Conservation (phyloP, 192 early-diverging fungal genomes). For the Coemansia guatemalensis region DNA sequence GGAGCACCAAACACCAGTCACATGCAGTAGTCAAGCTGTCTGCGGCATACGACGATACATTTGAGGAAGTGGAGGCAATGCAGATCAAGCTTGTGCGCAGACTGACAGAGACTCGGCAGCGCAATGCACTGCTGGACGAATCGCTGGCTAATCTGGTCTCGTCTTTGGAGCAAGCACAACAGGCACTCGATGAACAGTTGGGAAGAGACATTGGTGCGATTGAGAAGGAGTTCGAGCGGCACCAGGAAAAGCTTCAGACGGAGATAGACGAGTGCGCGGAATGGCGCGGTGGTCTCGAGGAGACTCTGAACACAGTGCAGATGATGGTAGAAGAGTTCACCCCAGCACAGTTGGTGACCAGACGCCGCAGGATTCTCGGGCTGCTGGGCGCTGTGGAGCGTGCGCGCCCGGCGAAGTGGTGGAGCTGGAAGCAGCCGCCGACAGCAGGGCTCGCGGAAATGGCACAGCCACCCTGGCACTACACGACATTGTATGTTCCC, state of each 20-base stretch:
- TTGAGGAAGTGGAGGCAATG: conserved; percentile 37
- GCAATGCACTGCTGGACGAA: conserved; percentile 19
- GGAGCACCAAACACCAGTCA: background rate
- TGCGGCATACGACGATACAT: conserved; percentile 48
- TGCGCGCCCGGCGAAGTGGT: conserved; percentile 21
- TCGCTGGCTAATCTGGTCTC: background rate
- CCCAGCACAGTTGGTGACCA: conserved; percentile 31
- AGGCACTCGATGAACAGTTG: conserved; percentile 5
- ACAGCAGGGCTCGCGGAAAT: background rate
- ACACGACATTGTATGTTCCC: conserved; percentile 15
- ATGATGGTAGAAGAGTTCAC: conserved; percentile 41
- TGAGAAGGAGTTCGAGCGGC: background rate
- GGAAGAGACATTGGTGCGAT: background rate
- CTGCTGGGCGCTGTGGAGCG: conserved; percentile 14
- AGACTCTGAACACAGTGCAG: conserved; percentile 32
- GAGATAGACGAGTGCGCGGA: conserved; percentile 4
- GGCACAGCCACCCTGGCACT: conserved; percentile 13
- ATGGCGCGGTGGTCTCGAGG: conserved; percentile 37
- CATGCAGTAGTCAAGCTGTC: conserved; percentile 31
- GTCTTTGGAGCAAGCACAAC: conserved; percentile 14
- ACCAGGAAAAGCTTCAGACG: background rate
- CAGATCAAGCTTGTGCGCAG: conserved; percentile 29
- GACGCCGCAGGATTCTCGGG: conserved; percentile 16
- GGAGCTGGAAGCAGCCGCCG: background rate
- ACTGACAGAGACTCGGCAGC: conserved; percentile 34